phyloP scores from a whole-genome alignment of 352 stramenopile species.

The Phytophthora chlamydospora region DNA sequence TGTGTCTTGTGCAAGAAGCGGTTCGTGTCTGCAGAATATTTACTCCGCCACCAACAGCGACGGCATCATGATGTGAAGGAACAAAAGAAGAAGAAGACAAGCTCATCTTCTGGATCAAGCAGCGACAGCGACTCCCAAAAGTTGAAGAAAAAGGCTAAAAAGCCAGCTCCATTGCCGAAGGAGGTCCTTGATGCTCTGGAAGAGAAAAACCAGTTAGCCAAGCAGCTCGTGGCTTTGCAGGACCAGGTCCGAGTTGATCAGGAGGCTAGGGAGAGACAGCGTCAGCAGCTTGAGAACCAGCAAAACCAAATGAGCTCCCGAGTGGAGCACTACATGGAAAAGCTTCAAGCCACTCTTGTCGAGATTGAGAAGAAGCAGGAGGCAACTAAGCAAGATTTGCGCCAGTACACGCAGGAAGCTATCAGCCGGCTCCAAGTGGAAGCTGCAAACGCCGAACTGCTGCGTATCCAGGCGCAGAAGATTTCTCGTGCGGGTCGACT shows the following conservation, averaged over 20 bases:
- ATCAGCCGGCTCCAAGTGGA: slow-evolving; percentile 53
- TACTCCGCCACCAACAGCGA: slow-evolving; percentile 70
- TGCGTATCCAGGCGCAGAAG: slow-evolving; percentile 27
- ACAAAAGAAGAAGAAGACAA: slow-evolving; percentile 35
- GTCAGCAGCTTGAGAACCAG: slow-evolving; percentile 49
- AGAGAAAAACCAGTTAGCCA: slow-evolving; percentile 63
- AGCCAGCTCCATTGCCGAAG: slow-evolving; percentile 29
- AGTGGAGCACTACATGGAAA: slow-evolving; percentile 64
- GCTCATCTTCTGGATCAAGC: slow-evolving; percentile 23
- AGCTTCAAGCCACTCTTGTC: slow-evolving; percentile 57
- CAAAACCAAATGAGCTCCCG: slow-evolving; percentile 58
- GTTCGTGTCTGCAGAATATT: slow-evolving; percentile 77
- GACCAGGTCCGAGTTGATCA: slow-evolving; percentile 61
- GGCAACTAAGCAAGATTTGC: slow-evolving; percentile 63
- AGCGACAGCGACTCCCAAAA: slow-evolving; percentile 30
- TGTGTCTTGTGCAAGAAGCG: slow-evolving; percentile 80
- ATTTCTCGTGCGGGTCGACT: slow-evolving; percentile 46
- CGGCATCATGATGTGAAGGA: slow-evolving; percentile 49
- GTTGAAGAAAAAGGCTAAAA: slow-evolving; percentile 32
- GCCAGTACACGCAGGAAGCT: slow-evolving; percentile 64
- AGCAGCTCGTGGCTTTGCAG: slow-evolving; percentile 64
- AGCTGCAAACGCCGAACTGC: slow-evolving; percentile 31
- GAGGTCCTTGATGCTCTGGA: slow-evolving; percentile 56
- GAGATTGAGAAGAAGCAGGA: slow-evolving; percentile 78
- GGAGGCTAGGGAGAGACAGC: slow-evolving; percentile 48